phyloP scores from a whole-genome alignment of 805 yeast species.

The Candida vartiovaarae region DNA sequence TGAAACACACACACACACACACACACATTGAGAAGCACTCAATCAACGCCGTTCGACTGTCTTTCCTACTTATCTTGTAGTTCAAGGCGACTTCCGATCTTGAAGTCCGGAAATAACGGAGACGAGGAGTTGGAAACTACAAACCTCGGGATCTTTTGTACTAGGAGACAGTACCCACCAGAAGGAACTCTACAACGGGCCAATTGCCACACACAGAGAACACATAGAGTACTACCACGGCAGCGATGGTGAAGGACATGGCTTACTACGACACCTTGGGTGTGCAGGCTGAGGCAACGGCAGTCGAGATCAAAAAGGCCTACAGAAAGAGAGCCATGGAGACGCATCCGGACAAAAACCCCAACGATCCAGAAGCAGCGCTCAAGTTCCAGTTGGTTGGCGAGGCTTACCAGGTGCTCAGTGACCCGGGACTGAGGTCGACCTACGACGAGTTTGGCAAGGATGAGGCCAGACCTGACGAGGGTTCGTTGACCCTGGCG shows the following conservation, averaged over 20 bases:
- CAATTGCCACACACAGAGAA: no score
- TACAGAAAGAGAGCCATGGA: constrained; percentile 84
- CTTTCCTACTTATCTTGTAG: no score
- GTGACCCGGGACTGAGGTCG: constrained; percentile 60
- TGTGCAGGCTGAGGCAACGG: constrained; percentile 62
- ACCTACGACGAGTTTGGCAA: constrained; percentile 85
- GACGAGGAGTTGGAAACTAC: no score
- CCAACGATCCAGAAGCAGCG: constrained; percentile 88
- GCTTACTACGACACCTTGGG: constrained; percentile 78
- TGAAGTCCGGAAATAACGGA: no score
- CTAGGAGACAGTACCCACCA: no score
- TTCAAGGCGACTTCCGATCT: no score
- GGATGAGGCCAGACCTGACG: constrained; percentile 59
- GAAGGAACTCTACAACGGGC: no score
- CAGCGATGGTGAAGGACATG: constrained; percentile 46
- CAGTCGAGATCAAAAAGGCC: constrained; percentile 84
- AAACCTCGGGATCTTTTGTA: no score
- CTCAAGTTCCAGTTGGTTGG: constrained; percentile 72
- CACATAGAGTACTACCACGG: no score
- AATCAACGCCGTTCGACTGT: no score
- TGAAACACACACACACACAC: no score
- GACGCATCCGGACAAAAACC: constrained; percentile 95
- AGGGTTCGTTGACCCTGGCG: constrained; percentile 78
- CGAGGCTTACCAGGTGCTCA: constrained; percentile 71
- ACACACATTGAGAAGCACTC: no score